These are phyloP conservation scores for Annulohypoxylon stygium DNA, from an alignment of 495 filamentous ascomycete genomes.

Conservation along the genomic window DNA sequence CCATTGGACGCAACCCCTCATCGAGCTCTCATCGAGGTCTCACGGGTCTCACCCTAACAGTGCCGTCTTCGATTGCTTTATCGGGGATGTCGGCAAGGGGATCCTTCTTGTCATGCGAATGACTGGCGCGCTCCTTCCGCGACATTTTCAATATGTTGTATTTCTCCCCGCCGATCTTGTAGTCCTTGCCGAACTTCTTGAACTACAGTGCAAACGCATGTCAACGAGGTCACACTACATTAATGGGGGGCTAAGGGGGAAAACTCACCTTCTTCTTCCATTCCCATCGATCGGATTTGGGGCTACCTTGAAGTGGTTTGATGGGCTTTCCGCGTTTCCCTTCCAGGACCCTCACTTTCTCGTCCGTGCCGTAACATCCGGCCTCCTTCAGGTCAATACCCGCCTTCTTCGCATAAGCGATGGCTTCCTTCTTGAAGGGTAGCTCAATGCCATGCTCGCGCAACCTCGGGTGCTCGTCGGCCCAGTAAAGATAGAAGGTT, in stretches of 20 bases:
- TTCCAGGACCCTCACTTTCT: constrained; percentile 29
- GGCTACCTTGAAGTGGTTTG: constrained; percentile 26
- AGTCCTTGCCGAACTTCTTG: constrained; percentile 39
- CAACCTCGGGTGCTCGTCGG: constrained; percentile 2
- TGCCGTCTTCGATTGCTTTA: constrained; percentile 38
- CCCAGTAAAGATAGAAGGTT: constrained; percentile 39
- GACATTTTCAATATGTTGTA: constrained; percentile 42
- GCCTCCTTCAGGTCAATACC: constrained; percentile 35
- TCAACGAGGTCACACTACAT: not conserved
- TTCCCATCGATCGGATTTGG: constrained; percentile 37
- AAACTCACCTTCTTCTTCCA: constrained; percentile 41
- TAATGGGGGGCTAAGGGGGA: not conserved
- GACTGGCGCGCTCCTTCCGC: constrained; percentile 37
- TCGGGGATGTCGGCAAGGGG: constrained; percentile 41
- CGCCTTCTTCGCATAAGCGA: constrained; percentile 38
- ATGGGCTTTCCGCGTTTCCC: constrained; percentile 31
- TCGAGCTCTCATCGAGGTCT: constrained; percentile 30
- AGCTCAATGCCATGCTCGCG: constrained; percentile 23
- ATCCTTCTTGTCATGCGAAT: constrained; percentile 36
- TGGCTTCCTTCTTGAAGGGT: constrained; percentile 36
- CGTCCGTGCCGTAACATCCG: constrained; percentile 39
- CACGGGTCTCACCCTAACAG: constrained; percentile 38
- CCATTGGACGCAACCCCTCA: constrained; percentile 19
- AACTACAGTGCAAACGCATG: constrained; percentile 23
- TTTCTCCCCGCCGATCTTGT: constrained; percentile 38